Base-by-base conservation (phyloP, 2,329 filamentous ascomycete genomes). In the Neurospora crassa region DNA sequence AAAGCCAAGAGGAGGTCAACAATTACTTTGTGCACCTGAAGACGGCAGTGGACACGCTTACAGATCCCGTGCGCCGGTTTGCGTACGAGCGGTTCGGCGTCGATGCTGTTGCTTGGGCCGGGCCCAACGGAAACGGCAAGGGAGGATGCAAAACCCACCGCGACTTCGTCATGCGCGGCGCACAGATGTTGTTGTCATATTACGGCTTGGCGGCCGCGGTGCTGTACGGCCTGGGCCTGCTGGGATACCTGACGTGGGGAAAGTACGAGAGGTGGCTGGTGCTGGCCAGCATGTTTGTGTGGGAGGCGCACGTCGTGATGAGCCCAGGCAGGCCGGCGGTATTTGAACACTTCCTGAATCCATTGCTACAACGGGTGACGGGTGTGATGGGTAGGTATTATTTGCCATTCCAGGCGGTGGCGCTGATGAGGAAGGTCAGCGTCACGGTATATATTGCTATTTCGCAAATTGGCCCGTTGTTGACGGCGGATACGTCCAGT, bases 71-170 rank as follows among this genome's bases (percentile, higher is more conserved):
- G 0, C 90, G 88, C 77, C 87, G 93, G 71, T 97, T 96, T 79
- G 94, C 93, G 11, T 97, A 97, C 82, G 93, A 97, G 79, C 89
- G 93, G 68, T 94, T 97, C 79, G 94, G 94, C 0, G 90, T 92
- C 0, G 88, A 89, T 40, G 85, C 94, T 24, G 80, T 91, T 14
- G 79, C 80, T 11, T 95, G 91, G 90, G 18, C 76, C 73, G 76
- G 53, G 3, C 24, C 24, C 3, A 34, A 63, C 2, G 53, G 53
- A 1, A 63, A 63, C 83, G 86, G 74, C 84, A 63, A 63, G 7
- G 53, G 53, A 37, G 53, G 24, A 74, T 91, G 89, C 81, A 82
- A 85, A 70, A 92, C 91, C 0, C 82, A 92, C 71, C 86, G 87
- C 72, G 94, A 97, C 79, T 97, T 88, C 79, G 84, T 96, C 68